Base-by-base conservation (phyloP, 2,329 filamentous ascomycete genomes). In the Cucurbitaria berberidis region DNA sequence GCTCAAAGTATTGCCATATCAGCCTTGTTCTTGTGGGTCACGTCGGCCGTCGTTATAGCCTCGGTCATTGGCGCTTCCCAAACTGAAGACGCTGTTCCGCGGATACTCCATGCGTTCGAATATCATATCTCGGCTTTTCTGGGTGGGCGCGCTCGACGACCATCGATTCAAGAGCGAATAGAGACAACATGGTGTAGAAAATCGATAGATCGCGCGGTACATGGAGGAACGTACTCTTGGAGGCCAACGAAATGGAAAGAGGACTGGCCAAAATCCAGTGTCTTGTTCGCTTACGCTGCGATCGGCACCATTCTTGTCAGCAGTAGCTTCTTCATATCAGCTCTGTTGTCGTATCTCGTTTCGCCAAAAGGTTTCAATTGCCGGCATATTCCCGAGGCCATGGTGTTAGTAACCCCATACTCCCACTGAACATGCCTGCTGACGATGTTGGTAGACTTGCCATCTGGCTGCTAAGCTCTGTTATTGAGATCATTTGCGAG, bases 21-120 rank as follows among this genome's bases (percentile, higher is more conserved):
- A 41, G 57, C 53, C n/a, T 29, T 63, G n/a, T 65, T 59, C 24
- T 48, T 65, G 2, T 65, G 59, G 59, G 53, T 65, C 8, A 62
- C 62, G 1, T 59, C 57, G 3, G 48, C 55, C 2, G 57, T 65
- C 2, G 47, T 58, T 1, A 24, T 61, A 8, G 59, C 51, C 15
- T 55, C 48, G 10, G 32, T 65, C 8, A 61, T 63, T 26, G 59
- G 59, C 21, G 55, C 51, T 21, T 59, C 57, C 6, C 62, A 65
- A 39, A 65, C 57, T 7, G 59, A 60, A 38, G 51, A 51, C 5
- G 56, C 62, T 4, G 55, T 63, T 29, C 62, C 59, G 1, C 48
- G 59, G 27, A 35, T 65, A 6, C 41, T 65, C 13, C 62, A 65
- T 21, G 34, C 45, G 7, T 55, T 60, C 16, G 59, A 65, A 32